phyloP scores from a whole-genome alignment of 768 basidiomycete genomes.

The Tricholoma flavovirens region DNA sequence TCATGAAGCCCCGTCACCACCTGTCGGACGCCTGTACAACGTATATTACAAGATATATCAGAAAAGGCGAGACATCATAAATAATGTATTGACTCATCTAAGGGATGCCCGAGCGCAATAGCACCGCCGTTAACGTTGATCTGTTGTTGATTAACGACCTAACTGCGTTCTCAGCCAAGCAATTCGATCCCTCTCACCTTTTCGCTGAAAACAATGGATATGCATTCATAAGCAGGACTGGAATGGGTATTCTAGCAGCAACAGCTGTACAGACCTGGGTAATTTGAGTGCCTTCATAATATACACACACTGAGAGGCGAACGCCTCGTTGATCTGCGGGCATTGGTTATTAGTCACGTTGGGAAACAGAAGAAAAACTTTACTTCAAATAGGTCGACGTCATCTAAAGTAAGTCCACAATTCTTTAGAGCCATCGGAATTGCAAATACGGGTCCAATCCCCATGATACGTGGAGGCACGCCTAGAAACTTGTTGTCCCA shows the following conservation, averaged over 20 bases:
- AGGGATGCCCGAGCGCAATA: conserved; percentile 78
- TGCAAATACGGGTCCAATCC: conserved; percentile 78
- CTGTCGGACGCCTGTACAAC: conserved; percentile 81
- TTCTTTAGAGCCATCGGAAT: conserved; percentile 73
- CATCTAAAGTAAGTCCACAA: conserved; percentile 56
- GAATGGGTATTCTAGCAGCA: neutral
- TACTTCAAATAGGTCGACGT: conserved; percentile 81
- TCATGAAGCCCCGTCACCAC: conserved; percentile 79
- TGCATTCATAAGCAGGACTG: neutral
- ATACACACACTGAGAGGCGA: conserved; percentile 80
- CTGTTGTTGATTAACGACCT: conserved; percentile 21
- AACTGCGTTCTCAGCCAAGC: neutral
- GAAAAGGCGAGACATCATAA: neutral
- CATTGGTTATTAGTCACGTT: neutral
- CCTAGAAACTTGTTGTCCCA: conserved; percentile 31
- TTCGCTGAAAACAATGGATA: conserved; percentile 21
- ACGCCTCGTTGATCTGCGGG: conserved; percentile 82
- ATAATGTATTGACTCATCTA: conserved; percentile 50
- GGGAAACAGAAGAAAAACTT: neutral
- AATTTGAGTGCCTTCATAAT: conserved; percentile 61
- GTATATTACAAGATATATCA: conserved; percentile 29
- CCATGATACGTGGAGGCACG: conserved; percentile 80
- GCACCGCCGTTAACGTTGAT: conserved; percentile 90
- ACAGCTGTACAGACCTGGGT: conserved; percentile 26
- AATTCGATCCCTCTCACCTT: conserved; percentile 22